Conservation (phyloP, 2,329 filamentous ascomycete genomes). For the Bretziella fagacearum region DNA sequence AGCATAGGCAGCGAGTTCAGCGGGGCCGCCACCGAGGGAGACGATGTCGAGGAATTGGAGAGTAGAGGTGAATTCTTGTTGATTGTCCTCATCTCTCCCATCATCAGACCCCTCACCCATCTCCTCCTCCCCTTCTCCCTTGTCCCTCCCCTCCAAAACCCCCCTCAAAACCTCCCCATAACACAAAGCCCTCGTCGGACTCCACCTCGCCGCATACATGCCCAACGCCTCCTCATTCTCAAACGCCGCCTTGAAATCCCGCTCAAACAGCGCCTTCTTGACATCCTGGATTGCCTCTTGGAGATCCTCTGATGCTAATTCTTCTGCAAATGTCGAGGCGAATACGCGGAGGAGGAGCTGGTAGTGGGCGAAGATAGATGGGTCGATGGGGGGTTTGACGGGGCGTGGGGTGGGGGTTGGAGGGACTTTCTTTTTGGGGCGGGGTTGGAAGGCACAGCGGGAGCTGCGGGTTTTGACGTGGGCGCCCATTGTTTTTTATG, state of each 20-base stretch:
- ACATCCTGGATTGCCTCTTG: slow-evolving; percentile 54
- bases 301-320: slow-evolving; percentile 32
- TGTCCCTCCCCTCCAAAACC: neutral
- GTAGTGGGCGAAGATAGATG: slow-evolving; percentile 7
- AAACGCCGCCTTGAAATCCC: slow-evolving; percentile 74
- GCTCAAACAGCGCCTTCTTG: slow-evolving; percentile 69
- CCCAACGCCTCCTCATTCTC: slow-evolving; percentile 51
- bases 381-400: slow-evolving; percentile 6
- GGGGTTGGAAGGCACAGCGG: slow-evolving; percentile 14
- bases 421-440: slow-evolving; percentile 11
- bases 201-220: slow-evolving; percentile 83
- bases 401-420: neutral
- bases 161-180: slow-evolving; percentile 45
- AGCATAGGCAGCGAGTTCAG: slow-evolving; percentile 41
- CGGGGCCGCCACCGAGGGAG: slow-evolving; percentile 40
- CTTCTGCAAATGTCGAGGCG: slow-evolving; percentile 40
- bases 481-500: slow-evolving; percentile 6
- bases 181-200: slow-evolving; percentile 65
- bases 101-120: slow-evolving; percentile 7
- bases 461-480: slow-evolving; percentile 13
- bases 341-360: slow-evolving; percentile 50
- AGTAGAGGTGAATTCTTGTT: neutral
- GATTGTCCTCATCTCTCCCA: neutral
- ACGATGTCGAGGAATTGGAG: slow-evolving; percentile 24
- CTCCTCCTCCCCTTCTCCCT: neutral